These are phyloP conservation scores for Linderniella brevidens DNA, from an alignment of 257 asterid genomes.

Conservation along the genomic window DNA sequence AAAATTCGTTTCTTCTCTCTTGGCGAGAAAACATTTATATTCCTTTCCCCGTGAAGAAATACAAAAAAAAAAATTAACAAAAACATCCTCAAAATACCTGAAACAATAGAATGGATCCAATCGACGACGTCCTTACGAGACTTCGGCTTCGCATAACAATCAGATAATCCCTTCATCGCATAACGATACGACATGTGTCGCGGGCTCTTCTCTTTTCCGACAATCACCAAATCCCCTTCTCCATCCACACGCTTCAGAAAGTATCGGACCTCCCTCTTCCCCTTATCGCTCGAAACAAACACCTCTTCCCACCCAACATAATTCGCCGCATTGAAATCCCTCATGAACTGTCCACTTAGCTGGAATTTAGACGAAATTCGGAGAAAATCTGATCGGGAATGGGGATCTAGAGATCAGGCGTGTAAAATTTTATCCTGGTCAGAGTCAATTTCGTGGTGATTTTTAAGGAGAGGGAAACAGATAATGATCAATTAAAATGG, in stretches of 20 bases:
- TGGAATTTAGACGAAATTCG: neutral
- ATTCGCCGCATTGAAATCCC: constrained; percentile 16
- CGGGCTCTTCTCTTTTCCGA: constrained; percentile 50
- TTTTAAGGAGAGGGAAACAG: too few species aligned
- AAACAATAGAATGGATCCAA: constrained; percentile 43
- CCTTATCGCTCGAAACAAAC: constrained; percentile 30
- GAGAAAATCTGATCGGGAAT: neutral
- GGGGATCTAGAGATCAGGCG: too few species aligned
- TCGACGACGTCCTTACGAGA: constrained; percentile 57
- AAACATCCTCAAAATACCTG: constrained; percentile 26
- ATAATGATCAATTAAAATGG: too few species aligned
- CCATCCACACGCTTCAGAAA: constrained; percentile 43
- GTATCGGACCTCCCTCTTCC: constrained; percentile 49
- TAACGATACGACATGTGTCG: constrained; percentile 35
- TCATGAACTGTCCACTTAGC: constrained; percentile 10
- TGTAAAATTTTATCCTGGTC: too few species aligned
- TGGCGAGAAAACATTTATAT: neutral
- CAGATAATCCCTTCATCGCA: constrained; percentile 22
- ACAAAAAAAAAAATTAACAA: neutral
- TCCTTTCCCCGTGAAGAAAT: neutral
- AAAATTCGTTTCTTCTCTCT: neutral
- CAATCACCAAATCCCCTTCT: constrained; percentile 56
- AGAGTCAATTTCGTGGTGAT: too few species aligned
- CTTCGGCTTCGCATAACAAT: constrained; percentile 28
- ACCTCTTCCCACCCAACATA: constrained; percentile 60